Percentiles rank a stretch among this genome's conserved stretches.
Evolutionary conservation across 371 early-diverging fungal species (phyloP).

Genomic region (Circinella minor): DNA sequence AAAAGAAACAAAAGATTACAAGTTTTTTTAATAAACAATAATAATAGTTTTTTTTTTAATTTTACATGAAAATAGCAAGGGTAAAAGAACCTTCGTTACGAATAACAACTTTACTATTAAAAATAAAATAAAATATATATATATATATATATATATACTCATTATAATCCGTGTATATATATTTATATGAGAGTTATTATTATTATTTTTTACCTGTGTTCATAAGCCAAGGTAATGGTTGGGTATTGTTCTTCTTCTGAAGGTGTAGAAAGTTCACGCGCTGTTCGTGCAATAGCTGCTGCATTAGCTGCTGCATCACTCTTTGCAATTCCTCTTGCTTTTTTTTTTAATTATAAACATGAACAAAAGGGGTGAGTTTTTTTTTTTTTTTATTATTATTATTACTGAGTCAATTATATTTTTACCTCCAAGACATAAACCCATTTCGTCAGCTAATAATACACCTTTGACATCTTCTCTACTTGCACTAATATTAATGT

Average conservation of each 20-base stretch:
- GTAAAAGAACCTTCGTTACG: conserved; percentile 51
- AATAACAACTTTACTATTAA: conserved; percentile 43
- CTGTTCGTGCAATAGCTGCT: conserved; percentile 44
- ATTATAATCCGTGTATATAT: no score
- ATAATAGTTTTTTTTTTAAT: background rate
- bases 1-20: conserved; percentile 12
- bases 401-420: no score
- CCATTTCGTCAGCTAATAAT: conserved; percentile 47
- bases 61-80: conserved; percentile 46
- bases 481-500: conserved; percentile 28
- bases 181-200: no score
- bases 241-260: conserved; percentile 39
- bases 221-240: conserved; percentile 47
- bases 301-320: conserved; percentile 44
- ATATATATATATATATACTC: background rate
- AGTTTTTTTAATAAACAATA: conserved; percentile 9
- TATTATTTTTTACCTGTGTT: conserved; percentile 39
- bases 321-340: conserved; percentile 49
- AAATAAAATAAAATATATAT: background rate
- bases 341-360: background rate
- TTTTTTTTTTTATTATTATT: no score
- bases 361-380: background rate
- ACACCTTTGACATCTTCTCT: conserved; percentile 56
- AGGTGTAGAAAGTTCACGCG: conserved; percentile 27
- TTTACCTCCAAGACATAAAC: conserved; percentile 52